Percentiles rank a stretch among this genome's conserved stretches.
These are phyloP conservation scores for Penicillium argentinense DNA, from an alignment of 495 filamentous ascomycete species.

Conservation along the genomic window DNA sequence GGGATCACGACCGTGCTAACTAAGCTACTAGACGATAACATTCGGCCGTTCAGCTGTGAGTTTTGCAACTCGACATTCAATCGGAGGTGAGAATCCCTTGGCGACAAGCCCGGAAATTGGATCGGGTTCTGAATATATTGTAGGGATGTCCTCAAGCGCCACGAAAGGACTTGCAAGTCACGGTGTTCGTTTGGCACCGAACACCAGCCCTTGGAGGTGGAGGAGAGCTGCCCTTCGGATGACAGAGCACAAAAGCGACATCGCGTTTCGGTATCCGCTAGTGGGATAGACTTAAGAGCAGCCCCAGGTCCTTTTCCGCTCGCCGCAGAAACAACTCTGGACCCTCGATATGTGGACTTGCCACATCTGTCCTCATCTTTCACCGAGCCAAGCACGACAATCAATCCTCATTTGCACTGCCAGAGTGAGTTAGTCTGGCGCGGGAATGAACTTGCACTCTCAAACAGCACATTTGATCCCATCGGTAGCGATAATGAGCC, in stretches of 20 bases:
- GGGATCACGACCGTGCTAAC: not conserved
- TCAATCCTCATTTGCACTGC: too few relatives aligned
- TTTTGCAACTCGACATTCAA: constrained; percentile 17
- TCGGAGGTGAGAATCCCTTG: constrained; percentile 6
- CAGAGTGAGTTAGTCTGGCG: not conserved
- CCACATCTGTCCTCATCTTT: too few relatives aligned
- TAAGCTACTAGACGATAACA: constrained; percentile 13
- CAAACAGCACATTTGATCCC: too few relatives aligned
- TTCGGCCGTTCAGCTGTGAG: constrained; percentile 19
- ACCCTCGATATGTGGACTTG: too few relatives aligned
- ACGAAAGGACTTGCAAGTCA: constrained; percentile 27
- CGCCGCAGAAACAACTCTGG: not conserved
- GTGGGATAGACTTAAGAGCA: too few relatives aligned
- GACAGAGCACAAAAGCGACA: not conserved
- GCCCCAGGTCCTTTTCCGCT: too few relatives aligned
- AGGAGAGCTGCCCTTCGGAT: not conserved
- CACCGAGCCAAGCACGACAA: too few relatives aligned
- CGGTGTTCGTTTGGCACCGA: not conserved
- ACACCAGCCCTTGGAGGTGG: too few relatives aligned
- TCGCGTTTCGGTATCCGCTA: too few relatives aligned
- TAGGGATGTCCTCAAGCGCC: constrained; percentile 27
- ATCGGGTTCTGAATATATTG: not conserved
- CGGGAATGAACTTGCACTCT: not conserved
- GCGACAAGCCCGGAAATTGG: not conserved
- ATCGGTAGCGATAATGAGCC: not conserved